Base-by-base conservation (phyloP, 495 filamentous ascomycete genomes). In the Xylaria intraflava region DNA sequence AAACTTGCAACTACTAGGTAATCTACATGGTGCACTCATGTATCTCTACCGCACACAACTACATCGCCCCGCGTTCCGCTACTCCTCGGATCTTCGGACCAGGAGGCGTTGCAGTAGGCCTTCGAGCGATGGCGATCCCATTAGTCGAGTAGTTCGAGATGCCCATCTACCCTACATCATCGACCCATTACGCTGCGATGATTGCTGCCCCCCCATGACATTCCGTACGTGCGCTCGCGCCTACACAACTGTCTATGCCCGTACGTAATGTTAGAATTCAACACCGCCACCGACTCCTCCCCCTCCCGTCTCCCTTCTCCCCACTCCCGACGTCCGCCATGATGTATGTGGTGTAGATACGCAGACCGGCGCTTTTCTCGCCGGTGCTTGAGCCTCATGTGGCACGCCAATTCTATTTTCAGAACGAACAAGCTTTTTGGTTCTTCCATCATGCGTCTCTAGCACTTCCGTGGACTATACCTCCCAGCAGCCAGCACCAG, bases 361-460 rank as follows among this genome's bases (percentile, higher is more conserved):
- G n/a, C 50, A 36, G 29, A 45, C 50, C 23, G 22, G 35, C 47
- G 20, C 26, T 12, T 7, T 45, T 44, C 14, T 35, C 41, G 5
- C 46, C 48, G 36, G 38, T 17, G 16, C 45, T 56, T 56, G 53
- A 56, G 53, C 53, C 53, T 56, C 53, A 56, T 51, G 46, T 55
- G 45, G 52, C 53, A 49, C 53, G 27, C 24, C 39, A 41, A 22
- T 29, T 49, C 47, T 56, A 56, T 56, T 56, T 56, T 56, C 47
- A 47, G 53, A 49, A 36, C 46, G 22, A 23, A 56, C 31, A 56
- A 56, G 53, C 53, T 56, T 56, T 56, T 46, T 16, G 16, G 3
- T 38, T 22, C 22, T 51, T 36, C 35, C 22, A 27, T 36, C 14
- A 24, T 27, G 35, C 24, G 23, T 33, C 44, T 29, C 30, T 43